These are phyloP conservation scores for Gossypium longicalyx DNA, from an alignment of 345 rosid genomes.

Conservation along the genomic window DNA sequence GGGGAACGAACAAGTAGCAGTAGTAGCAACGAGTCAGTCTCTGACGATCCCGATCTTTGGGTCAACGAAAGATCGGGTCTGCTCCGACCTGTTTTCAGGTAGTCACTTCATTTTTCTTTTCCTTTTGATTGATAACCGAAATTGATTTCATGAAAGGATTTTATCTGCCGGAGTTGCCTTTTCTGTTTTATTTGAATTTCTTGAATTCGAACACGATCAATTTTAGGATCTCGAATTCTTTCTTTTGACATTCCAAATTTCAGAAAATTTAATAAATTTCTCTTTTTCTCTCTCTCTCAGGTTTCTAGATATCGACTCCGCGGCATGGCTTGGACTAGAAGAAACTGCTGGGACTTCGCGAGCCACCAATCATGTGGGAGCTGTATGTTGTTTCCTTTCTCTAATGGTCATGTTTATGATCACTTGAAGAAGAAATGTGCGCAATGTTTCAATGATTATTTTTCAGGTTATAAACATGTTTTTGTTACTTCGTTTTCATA, in stretches of 20 bases:
- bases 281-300: conserved; percentile 24
- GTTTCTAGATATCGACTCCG: conserved; percentile 57
- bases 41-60: conserved; percentile 82
- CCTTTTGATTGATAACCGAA: background rate
- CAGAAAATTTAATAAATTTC: background rate
- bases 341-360: conserved; percentile 80
- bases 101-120: background rate
- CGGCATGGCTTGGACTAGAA: conserved; percentile 87
- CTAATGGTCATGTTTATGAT: background rate
- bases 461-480: background rate
- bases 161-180: background rate
- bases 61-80: conserved; percentile 67
- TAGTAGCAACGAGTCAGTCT: conserved; percentile 65
- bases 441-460: background rate
- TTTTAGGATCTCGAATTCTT: background rate
- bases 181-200: background rate
- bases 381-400: conserved; percentile 47
- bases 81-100: conserved; percentile 89
- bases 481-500: background rate
- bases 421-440: background rate
- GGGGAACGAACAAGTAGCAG: conserved; percentile 42
- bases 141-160: background rate
- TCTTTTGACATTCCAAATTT: background rate
- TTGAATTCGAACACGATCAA: background rate
- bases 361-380: conserved; percentile 73